Percentiles rank a stretch among this genome's conserved stretches.
Conservation (phyloP, 2,329 filamentous ascomycete species). For the Colletotrichum caudatum region DNA sequence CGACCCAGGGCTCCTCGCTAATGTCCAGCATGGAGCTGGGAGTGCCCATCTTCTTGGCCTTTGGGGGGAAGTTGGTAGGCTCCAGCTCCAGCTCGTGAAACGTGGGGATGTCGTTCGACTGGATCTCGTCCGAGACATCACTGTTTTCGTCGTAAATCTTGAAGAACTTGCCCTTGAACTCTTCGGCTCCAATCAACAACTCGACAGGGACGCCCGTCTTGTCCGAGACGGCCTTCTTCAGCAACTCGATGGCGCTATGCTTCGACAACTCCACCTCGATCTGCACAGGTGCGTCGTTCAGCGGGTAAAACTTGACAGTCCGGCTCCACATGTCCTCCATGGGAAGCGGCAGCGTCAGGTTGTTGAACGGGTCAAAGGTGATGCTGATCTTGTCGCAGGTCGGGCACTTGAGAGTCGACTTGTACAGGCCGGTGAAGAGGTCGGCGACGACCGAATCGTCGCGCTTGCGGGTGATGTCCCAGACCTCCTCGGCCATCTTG, state of each 20-base stretch:
- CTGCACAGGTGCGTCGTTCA: slow-evolving; percentile 76
- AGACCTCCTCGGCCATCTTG: slow-evolving; percentile 87
- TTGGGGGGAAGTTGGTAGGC: slow-evolving; percentile 81
- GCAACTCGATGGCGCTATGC: slow-evolving; percentile 73
- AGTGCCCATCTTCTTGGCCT: slow-evolving; percentile 55
- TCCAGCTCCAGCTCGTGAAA: slow-evolving; percentile 81
- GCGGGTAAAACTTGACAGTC: slow-evolving; percentile 80
- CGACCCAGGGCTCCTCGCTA: slow-evolving; percentile 54
- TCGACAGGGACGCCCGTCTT: slow-evolving; percentile 73
- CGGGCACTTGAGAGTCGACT: slow-evolving; percentile 94
- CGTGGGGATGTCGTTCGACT: slow-evolving; percentile 72
- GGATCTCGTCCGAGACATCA: slow-evolving; percentile 79
- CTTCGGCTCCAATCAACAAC: slow-evolving; percentile 82
- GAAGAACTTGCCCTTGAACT: slow-evolving; percentile 87
- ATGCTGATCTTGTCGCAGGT: slow-evolving; percentile 95
- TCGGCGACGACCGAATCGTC: slow-evolving; percentile 97
- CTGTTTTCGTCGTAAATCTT: slow-evolving; percentile 80
- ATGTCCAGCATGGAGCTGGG: slow-evolving; percentile 64
- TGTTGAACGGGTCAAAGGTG: slow-evolving; percentile 98
- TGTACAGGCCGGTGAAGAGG: slow-evolving; percentile 97
- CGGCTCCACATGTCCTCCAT: slow-evolving; percentile 86
- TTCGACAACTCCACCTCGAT: slow-evolving; percentile 86
- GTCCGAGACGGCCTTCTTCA: slow-evolving; percentile 79
- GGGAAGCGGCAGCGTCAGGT: slow-evolving; percentile 89
- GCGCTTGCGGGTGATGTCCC: slow-evolving; percentile 89